Evolutionary conservation across 1,139 yeast genomes (phyloP).

Genomic region (Saccharomycopsis hybrid): DNA sequence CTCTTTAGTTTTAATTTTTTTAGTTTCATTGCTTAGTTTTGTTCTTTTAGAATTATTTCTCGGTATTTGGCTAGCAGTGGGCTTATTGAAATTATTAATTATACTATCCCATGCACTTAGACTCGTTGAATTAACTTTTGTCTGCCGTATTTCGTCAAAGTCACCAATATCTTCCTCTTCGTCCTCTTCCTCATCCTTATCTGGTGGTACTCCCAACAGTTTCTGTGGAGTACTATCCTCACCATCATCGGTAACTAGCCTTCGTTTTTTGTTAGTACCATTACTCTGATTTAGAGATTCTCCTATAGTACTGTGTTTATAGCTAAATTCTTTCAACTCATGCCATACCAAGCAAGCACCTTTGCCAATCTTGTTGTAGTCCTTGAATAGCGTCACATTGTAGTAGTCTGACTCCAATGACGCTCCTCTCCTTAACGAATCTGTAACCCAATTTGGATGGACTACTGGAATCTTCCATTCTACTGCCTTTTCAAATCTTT

Average conservation of each 20-base stretch:
- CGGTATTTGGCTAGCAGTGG: too few species aligned
- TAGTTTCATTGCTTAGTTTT: too few species aligned
- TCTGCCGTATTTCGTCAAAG: slow-evolving; percentile 11
- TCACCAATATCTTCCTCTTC: slow-evolving; percentile 1
- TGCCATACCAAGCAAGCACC: slow-evolving; percentile 51
- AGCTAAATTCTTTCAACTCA: slow-evolving; percentile 27
- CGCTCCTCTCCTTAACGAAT: slow-evolving; percentile 57
- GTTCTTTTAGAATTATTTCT: too few species aligned
- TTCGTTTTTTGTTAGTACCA: background rate
- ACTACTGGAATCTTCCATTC: slow-evolving; percentile 67
- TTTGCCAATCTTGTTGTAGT: slow-evolving; percentile 33
- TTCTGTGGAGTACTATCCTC: too few species aligned
- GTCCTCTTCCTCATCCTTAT: background rate
- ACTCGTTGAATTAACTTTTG: slow-evolving; percentile 17
- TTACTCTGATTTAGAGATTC: too few species aligned
- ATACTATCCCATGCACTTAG: slow-evolving; percentile 19
- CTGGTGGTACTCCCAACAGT: too few species aligned
- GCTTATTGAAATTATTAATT: slow-evolving; percentile 6
- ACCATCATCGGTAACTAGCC: too few species aligned
- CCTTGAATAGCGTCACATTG: slow-evolving; percentile 26
- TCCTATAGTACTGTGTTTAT: background rate
- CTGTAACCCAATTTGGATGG: slow-evolving; percentile 70
- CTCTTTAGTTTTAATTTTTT: too few species aligned
- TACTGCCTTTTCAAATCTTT: slow-evolving; percentile 53
- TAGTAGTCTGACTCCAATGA: slow-evolving; percentile 46